phyloP scores from a whole-genome alignment of 1,284 basidiomycete species.

The Pyrrhoderma lamaoense region DNA sequence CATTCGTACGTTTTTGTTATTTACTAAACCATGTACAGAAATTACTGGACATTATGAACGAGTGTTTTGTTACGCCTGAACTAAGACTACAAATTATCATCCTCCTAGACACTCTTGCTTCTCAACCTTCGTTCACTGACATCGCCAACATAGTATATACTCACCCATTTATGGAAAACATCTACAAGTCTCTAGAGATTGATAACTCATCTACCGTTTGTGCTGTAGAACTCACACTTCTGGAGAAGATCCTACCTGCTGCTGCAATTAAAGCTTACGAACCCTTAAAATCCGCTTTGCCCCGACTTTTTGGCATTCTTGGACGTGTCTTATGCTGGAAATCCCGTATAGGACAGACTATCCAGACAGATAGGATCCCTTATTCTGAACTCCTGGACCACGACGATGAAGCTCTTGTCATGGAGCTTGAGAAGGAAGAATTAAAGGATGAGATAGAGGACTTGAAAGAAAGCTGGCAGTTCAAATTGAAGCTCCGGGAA shows the following conservation, averaged over 20 bases:
- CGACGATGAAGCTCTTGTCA: slow-evolving; percentile 21
- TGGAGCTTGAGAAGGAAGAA: slow-evolving; percentile 29
- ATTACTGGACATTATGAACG: slow-evolving; percentile 52
- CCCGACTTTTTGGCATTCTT: slow-evolving; percentile 55
- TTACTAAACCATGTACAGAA: slow-evolving; percentile 19
- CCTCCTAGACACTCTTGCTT: slow-evolving; percentile 54
- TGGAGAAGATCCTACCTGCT: slow-evolving; percentile 66
- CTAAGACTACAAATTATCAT: slow-evolving; percentile 62
- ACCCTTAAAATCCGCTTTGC: slow-evolving; percentile 49
- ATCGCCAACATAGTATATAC: slow-evolving; percentile 46
- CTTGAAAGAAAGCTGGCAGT: slow-evolving; percentile 21
- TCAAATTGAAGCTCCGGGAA: slow-evolving; percentile 37
- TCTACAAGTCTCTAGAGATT: slow-evolving; percentile 57
- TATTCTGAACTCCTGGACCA: slow-evolving; percentile 21
- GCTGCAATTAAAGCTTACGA: slow-evolving; percentile 56
- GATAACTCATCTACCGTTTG: slow-evolving; percentile 68
- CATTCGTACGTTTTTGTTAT: background rate
- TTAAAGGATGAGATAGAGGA: slow-evolving; percentile 32
- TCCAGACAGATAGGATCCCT: slow-evolving; percentile 20
- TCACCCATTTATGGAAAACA: slow-evolving; percentile 53
- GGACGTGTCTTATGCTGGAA: slow-evolving; percentile 69
- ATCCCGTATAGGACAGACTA: slow-evolving; percentile 31
- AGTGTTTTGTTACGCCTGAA: slow-evolving; percentile 49
- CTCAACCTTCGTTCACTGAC: slow-evolving; percentile 42
- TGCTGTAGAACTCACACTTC: slow-evolving; percentile 49